Conservation (phyloP, 495 filamentous ascomycete genomes). For the Stereocaulon alpinum region DNA sequence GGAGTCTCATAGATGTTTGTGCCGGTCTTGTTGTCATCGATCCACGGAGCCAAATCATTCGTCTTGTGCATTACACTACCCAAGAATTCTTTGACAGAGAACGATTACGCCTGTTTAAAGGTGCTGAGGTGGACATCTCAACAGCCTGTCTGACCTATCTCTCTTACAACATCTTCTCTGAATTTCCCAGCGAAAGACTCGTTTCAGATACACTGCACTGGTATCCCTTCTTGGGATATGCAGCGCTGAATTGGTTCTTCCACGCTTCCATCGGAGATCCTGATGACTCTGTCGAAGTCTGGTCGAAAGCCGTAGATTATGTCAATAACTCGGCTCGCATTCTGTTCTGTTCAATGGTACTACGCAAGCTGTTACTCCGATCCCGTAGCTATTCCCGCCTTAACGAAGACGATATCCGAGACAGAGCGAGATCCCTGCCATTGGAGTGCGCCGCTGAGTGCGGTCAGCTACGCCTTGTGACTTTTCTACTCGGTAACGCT, state of each 20-base stretch:
- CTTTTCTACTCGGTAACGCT: background rate
- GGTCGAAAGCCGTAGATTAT: conserved; percentile 23
- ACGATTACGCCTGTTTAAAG: conserved; percentile 2
- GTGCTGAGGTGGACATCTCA: conserved; percentile 14
- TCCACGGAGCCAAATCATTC: conserved; percentile 21
- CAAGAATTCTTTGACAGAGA: conserved; percentile 25
- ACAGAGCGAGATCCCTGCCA: background rate
- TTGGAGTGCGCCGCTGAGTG: background rate
- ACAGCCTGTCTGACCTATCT: conserved; percentile 20
- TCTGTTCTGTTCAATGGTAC: background rate
- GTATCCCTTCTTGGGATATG: background rate
- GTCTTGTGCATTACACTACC: conserved; percentile 24
- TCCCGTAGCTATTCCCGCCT: background rate
- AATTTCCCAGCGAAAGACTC: background rate
- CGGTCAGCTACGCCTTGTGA: background rate
- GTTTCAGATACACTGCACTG: background rate
- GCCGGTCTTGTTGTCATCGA: conserved; percentile 27
- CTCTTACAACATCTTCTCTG: background rate
- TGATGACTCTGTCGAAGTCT: background rate
- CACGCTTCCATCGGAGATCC: background rate
- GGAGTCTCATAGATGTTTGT: conserved; percentile 30
- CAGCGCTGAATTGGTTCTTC: background rate
- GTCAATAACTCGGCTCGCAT: background rate
- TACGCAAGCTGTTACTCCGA: background rate
- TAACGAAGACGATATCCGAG: background rate